Base-by-base conservation (phyloP, 176 grass and related monocot genomes). In the Dactylis glomerata region DNA sequence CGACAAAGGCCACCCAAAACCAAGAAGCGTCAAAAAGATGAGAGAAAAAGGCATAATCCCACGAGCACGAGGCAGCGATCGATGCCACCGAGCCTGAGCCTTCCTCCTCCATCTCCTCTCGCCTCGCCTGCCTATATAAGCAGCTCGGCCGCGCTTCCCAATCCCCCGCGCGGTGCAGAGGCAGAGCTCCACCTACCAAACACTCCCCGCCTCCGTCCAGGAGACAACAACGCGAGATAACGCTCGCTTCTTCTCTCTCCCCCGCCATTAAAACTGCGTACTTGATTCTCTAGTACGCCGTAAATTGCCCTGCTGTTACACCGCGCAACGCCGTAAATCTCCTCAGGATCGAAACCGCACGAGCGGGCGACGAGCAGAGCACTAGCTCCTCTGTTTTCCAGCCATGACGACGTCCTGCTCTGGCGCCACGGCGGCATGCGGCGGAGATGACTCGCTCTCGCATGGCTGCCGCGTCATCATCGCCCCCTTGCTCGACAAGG, bases 401-500 rank as follows among this genome's bases (percentile, higher is more conserved):
- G 73, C 71, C 30, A 90, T 86, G 88, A 44, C 72, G 83, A 62
- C 79, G 74, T 73, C 45, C 33, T 65, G 84, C 73, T 37, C 41
- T 4, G 47, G 3, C 41, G 71, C 67, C 87, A 64, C 86, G 32
- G 66, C 41, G 67, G 87, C 82, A 2, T 81, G 78, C 78, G 15
- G 78, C 78, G 15, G 12, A 33, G 73, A 86, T n/a, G 88, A 66
- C 50, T 19, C 36, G 67, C 58, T 5, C 26, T 76, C 26, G 37
- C 37, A 57, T 13, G 79, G 61, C 6, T 11, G 14, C 56, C 5
- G 55, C 65, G 34, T 5, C 83, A 13, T 86, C 73, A 26, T 1
- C 64, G 56, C 22, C 55, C 83, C 88, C 55, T 38, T 90, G 84
- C 88, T 90, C 3, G 55, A 20, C 73, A 86, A 90, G 73, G 10